Base-by-base conservation (phyloP, 1,284 basidiomycete genomes). In the Tilletia setariae region DNA sequence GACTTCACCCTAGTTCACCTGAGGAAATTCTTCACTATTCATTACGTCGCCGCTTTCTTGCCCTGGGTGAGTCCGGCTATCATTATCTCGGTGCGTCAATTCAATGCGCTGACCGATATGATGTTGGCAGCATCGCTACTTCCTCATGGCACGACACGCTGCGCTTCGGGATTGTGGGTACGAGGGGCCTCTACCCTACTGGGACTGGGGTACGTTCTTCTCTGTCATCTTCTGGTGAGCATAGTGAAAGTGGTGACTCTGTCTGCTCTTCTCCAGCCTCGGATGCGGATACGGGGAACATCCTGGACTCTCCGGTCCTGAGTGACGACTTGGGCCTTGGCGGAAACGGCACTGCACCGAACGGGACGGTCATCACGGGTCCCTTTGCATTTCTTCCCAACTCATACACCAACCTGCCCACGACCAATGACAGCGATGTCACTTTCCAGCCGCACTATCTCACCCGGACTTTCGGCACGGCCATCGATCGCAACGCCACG, bases 1-100 rank as follows among this genome's bases (percentile, higher is more conserved):
- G 56, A 61, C 56, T 61, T 61, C 56, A 30, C 28, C 30, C 32
- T 61, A 11, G 28, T 61, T 4, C 56, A 61, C 6, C 19, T 61
- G 15, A 8, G 30, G 8, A 11, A 35, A 2, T 61, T 61, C 28
- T 8, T 28, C n/a, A 16, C 15, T 6, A 61, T 61, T 35, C 56
- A 61, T 16, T 61, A 30, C 28, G 56, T 61, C 13, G 56, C 56
- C 3, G 30, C 30, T 21, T 61, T 61, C 56, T 30, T 61, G 0
- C 56, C 56, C 1, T 61, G 56, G 56, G 56, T 61, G 32, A 61
- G 56, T 61, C 2, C n/a, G n/a, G 25, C 25, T 61, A 9, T 15
- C 32, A 28, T 8, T 59, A 6, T 8, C 21, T 25, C 1, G 28
- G 2, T 28, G 8, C n/a, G n/a, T n/a, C n/a, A n/a, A n/a, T n/a